Conservation (phyloP, 2,329 filamentous ascomycete species). For the Aspergillus persii region DNA sequence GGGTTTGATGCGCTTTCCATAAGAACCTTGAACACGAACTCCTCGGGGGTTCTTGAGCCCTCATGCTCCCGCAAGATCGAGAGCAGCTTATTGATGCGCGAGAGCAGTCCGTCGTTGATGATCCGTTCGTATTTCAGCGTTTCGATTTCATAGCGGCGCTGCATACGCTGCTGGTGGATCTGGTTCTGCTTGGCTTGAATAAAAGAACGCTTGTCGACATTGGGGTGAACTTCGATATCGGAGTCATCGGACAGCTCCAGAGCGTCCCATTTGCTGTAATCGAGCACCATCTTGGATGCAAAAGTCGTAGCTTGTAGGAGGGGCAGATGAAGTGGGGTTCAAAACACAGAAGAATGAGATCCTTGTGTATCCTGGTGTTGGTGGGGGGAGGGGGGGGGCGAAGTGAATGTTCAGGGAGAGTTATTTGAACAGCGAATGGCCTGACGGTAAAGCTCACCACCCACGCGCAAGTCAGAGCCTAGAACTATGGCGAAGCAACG, state of each 20-base stretch:
- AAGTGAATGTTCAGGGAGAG: background rate
- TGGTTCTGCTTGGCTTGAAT: slow-evolving; percentile 97
- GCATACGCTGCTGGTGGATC: slow-evolving; percentile 86
- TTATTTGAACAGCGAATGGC: background rate
- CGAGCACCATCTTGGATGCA: slow-evolving; percentile 52
- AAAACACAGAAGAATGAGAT: slow-evolving; percentile 2
- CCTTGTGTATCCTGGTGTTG: background rate
- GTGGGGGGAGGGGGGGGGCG: background rate
- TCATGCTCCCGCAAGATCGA: slow-evolving; percentile 72
- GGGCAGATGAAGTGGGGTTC: slow-evolving; percentile 18
- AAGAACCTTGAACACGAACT: slow-evolving; percentile 84
- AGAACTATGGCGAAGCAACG: slow-evolving; percentile 3
- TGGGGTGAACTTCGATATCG: slow-evolving; percentile 96
- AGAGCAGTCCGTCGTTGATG: slow-evolving; percentile 86
- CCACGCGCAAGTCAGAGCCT: background rate
- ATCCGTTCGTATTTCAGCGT: slow-evolving; percentile 85
- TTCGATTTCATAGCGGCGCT: slow-evolving; percentile 83
- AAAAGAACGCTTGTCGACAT: slow-evolving; percentile 97
- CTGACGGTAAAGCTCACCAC: background rate
- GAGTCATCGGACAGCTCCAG: slow-evolving; percentile 98
- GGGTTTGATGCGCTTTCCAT: slow-evolving; percentile 75
- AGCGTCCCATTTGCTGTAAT: slow-evolving; percentile 68
- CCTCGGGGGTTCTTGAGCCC: slow-evolving; percentile 65
- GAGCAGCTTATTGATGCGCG: slow-evolving; percentile 78
- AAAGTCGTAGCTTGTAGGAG: slow-evolving; percentile 15